phyloP scores from a whole-genome alignment of 2,329 filamentous ascomycete species.

The Fusarium tuaranense region DNA sequence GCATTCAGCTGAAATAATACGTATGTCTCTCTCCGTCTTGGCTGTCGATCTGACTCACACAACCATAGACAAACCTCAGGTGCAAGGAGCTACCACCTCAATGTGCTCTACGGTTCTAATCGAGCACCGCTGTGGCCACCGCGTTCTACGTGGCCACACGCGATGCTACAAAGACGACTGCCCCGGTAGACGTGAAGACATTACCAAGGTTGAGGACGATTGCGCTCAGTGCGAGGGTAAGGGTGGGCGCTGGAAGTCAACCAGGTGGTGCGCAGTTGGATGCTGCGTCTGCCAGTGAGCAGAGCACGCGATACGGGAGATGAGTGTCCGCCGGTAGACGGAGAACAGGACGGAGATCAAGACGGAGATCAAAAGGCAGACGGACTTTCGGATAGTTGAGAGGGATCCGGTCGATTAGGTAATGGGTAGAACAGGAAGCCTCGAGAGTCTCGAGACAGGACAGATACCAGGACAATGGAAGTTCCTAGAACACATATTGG shows the following conservation, averaged over 20 bases:
- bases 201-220: conserved; percentile 46
- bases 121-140: conserved; percentile 53
- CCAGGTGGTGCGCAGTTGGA: conserved; percentile 53
- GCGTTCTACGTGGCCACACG: conserved; percentile 50
- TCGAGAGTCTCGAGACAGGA: background rate
- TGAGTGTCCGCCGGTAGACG: background rate
- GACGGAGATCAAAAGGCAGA: background rate
- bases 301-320: background rate
- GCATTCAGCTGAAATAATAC: background rate
- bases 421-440: background rate
- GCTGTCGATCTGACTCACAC: background rate
- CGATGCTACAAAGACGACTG: conserved; percentile 51
- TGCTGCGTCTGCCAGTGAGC: conserved; percentile 47
- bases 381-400: background rate
- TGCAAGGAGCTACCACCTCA: background rate
- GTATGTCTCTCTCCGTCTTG: background rate
- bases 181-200: conserved; percentile 46
- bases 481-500: background rate
- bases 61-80: background rate
- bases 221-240: conserved; percentile 51
- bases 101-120: conserved; percentile 52
- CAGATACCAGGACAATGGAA: background rate
- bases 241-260: conserved; percentile 45
- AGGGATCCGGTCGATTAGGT: background rate
- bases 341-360: background rate